phyloP scores from a whole-genome alignment of 345 rosid genomes.

The Pseudoturritis turrita region DNA sequence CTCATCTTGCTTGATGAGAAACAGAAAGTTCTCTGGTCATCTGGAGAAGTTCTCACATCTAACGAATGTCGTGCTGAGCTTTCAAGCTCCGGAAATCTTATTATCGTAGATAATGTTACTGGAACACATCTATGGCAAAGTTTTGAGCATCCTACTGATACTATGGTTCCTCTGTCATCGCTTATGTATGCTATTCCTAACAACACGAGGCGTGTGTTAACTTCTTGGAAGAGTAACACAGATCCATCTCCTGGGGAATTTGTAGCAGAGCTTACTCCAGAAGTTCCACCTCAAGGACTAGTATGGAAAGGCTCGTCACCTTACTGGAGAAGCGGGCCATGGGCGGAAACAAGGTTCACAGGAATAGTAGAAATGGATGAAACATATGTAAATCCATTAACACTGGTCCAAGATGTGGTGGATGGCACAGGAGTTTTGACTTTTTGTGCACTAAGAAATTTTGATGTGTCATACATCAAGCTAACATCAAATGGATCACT shows the following conservation, averaged over 20 bases:
- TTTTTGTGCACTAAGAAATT: background rate
- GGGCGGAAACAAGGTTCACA: constrained; percentile 1
- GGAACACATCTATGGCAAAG: constrained; percentile 7
- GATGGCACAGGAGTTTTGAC: background rate
- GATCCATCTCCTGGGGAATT: constrained; percentile 16
- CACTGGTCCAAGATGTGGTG: background rate
- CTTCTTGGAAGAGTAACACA: constrained; percentile 5
- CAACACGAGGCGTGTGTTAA: background rate
- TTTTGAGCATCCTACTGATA: constrained; percentile 8
- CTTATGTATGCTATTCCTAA: background rate
- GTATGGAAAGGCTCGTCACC: constrained; percentile 5
- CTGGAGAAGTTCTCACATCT: background rate
- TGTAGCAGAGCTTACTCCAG: background rate
- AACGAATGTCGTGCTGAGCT: constrained; percentile 5
- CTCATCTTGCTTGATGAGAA: background rate
- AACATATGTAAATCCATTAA: constrained; percentile 1
- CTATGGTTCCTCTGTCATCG: background rate
- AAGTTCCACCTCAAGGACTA: constrained; percentile 2
- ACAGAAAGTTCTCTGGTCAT: background rate
- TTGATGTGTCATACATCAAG: background rate
- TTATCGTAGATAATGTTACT: background rate
- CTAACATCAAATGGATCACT: constrained; percentile 10
- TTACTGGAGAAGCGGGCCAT: constrained; percentile 22
- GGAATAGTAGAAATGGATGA: constrained; percentile 1
- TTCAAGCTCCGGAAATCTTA: constrained; percentile 4